Evolutionary conservation across 805 yeast genomes (phyloP), one percentile per base, ranked within the genome.

Genomic region (Barnettozyma californica): DNA sequence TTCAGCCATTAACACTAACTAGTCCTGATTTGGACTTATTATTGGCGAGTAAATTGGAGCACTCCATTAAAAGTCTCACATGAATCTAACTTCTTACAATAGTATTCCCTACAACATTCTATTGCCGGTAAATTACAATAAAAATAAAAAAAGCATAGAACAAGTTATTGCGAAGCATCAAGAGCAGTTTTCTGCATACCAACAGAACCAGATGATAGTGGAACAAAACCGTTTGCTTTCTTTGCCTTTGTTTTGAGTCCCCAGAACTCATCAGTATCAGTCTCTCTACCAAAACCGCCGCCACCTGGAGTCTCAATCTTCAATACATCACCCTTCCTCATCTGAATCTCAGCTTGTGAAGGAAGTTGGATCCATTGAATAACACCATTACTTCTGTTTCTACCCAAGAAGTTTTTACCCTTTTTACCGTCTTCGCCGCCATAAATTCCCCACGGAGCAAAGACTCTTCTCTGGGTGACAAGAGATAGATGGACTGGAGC

Each of bases 351-450:
- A 16, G 67, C 65, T 58, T 60, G 57, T 16, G 65, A 54, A 6
- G 69, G 68, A 29, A 65, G 43, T 37, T 63, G 66, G 31, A 66
- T 64, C 68, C 68, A 66, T 48, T 63, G 59, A 36, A 62, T 58
- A 14, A 57, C 52, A 37, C 66, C 68, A 29, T 62, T 55, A 6
- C 60, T 63, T 50, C 65, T 59, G 41, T 63, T 67, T 54, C 66
- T 64, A 5, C 66, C 69, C 52, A 56, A 64, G 59, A 57, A 58
- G 55, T 71, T 67, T 59, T 64, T 64, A 34, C 84, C 84, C 46
- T 74, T 66, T 25, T 64, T 60, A n/a, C 83, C 83, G 48, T 69
- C 71, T 11, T 59, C 69, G 39, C 83, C 84, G 1, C 83, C 83
- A 44, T 70, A 58, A 41, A 77, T 67, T 21, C 83, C 83, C 64